These are phyloP conservation scores for Dioscorea cayenensis DNA, from an alignment of 116 monocot genomes.

Conservation along the genomic window DNA sequence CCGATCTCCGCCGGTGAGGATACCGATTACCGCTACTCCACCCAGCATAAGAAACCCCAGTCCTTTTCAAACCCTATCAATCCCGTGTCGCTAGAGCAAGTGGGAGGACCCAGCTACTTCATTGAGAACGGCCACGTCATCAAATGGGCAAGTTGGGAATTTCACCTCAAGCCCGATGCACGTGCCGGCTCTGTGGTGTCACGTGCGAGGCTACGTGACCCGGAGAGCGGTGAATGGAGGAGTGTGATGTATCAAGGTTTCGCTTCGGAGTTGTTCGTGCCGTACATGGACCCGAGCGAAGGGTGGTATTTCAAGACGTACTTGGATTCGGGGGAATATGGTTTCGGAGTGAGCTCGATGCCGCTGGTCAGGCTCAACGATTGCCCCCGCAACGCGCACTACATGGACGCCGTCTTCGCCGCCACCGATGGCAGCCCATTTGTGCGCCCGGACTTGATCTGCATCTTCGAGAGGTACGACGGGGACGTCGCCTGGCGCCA, in stretches of 20 bases:
- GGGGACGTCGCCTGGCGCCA: constrained; percentile 70
- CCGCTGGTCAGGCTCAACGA: constrained; percentile 64
- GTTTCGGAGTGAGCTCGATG: constrained; percentile 56
- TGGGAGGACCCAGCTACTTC: constrained; percentile 19
- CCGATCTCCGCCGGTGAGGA: constrained; percentile 37
- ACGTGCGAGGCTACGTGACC: constrained; percentile 25
- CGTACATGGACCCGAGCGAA: constrained; percentile 75
- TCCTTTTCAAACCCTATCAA: constrained; percentile 1
- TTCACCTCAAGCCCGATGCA: constrained; percentile 57
- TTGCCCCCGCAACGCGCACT: constrained; percentile 49
- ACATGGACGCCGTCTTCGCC: constrained; percentile 54
- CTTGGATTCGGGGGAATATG: constrained; percentile 75
- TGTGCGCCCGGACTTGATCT: constrained; percentile 41
- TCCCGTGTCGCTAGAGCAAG: constrained; percentile 23
- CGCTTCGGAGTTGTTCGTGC: constrained; percentile 62
- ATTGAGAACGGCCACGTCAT: constrained; percentile 16
- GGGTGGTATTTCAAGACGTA: constrained; percentile 81
- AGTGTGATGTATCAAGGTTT: constrained; percentile 52
- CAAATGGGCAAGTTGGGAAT: constrained; percentile 66
- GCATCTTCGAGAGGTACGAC: constrained; percentile 56
- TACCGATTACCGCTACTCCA: constrained; percentile 50
- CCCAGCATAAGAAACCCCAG: background rate
- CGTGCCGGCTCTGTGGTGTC: constrained; percentile 50
- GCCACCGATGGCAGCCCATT: constrained; percentile 49
- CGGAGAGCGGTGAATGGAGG: constrained; percentile 30